A percentile compares a stretch with the other conserved stretches of the same genome.
These are phyloP conservation scores for Beverwykella pulmonaria DNA, from an alignment of 495 filamentous ascomycete species.

Conservation along the genomic window DNA sequence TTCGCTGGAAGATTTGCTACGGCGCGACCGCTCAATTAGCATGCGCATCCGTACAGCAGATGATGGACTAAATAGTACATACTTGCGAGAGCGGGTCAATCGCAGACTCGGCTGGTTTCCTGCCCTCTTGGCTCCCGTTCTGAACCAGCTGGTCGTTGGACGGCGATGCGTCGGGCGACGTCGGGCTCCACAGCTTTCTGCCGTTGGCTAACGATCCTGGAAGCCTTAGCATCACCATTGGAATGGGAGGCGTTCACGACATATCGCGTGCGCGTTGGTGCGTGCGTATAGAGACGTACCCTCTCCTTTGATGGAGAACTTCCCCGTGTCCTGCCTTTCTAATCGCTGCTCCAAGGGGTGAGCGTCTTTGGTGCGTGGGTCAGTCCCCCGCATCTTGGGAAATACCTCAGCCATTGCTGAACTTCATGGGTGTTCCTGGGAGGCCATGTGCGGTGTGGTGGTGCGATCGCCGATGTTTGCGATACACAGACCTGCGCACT, in stretches of 20 bases:
- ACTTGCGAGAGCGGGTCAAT: constrained; percentile 44
- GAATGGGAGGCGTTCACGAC: background rate
- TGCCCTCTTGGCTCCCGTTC: constrained; percentile 22
- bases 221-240: constrained; percentile 2
- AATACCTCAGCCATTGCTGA: constrained; percentile 49
- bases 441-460: constrained; percentile 16
- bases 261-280: background rate
- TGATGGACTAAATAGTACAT: constrained; percentile 18
- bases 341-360: constrained; percentile 25
- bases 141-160: constrained; percentile 3
- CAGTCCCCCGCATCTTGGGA: constrained; percentile 50
- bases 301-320: constrained; percentile 26
- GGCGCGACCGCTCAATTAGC: constrained; percentile 60
- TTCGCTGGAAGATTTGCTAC: constrained; percentile 83
- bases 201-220: constrained; percentile 24
- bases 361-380: constrained; percentile 43
- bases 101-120: constrained; percentile 14
- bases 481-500: too few species aligned
- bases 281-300: constrained; percentile 23
- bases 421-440: constrained; percentile 33
- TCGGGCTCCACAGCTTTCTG: constrained; percentile 27
- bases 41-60: background rate
- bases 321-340: constrained; percentile 34
- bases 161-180: background rate
- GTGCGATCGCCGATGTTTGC: background rate